Base-by-base conservation (phyloP, 768 basidiomycete species). In the Bullera alba region DNA sequence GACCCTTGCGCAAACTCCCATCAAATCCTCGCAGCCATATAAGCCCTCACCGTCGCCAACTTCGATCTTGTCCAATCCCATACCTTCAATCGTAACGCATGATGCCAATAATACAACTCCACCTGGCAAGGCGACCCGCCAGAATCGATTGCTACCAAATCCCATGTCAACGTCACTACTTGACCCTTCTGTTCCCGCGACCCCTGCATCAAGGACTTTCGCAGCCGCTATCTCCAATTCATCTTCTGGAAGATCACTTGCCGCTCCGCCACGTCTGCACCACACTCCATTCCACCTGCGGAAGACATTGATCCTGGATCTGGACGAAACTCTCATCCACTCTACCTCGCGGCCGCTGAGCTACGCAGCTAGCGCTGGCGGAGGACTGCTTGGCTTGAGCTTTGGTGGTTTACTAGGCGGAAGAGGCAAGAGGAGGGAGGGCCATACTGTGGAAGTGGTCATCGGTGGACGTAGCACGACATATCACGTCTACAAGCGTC, bases 241-340 rank as follows among this genome's bases (percentile, higher is more conserved):
- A n/a, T 6, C 7, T 21, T 29, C 39, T 21, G 14, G 22, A 1
- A 15, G 51, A 28, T 12, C 51, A 45, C 34, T 53, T 6, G 51
- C 39, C 19, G 30, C 37, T 37, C 19, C 22, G 19, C 26, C 44
- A 6, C 35, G 51, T 29, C 58, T 78, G 12, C 79, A 81, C 57
- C 83, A 79, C 63, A 80, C 83, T 0, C 83, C 84, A 2, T 85
- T 93, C 57, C 84, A 84, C 61, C 77, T 81, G 27, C 90, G 81
- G 23, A 99, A 99, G 77, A 95, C 91, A 0, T 83, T 99, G 30
- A 91, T 99, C 26, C 81, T 99, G 37, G 95, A 99, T 75, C 78
- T 99, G 45, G 95, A 99, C 71, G 95, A 99, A 75, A 99, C 95
- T 0, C 81, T 99, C 42, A 97, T 97, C 51, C 95, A 99, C 69